These are phyloP conservation scores for Przewalskia tangutica DNA, from an alignment of 257 asterid species.

Conservation along the genomic window DNA sequence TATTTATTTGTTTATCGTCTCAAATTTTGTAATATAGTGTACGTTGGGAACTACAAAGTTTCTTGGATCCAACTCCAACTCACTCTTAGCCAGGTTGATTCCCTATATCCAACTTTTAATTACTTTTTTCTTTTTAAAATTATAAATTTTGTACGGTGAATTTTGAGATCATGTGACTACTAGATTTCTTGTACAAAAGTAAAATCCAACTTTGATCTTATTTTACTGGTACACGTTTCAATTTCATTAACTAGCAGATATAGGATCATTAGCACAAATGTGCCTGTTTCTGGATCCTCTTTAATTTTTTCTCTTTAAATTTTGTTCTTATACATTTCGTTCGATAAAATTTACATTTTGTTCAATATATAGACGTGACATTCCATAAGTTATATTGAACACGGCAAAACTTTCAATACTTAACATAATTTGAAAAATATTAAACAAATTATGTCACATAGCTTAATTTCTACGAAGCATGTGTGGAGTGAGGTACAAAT, in stretches of 20 bases:
- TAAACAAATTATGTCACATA: too few species aligned
- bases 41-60: slow-evolving; percentile 26
- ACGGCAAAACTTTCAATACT: too few species aligned
- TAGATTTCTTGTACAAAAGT: not conserved
- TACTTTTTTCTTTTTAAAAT: not conserved
- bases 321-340: too few species aligned
- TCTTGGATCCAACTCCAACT: slow-evolving; percentile 28
- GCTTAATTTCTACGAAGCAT: too few species aligned
- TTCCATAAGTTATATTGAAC: too few species aligned
- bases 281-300: too few species aligned
- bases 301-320: too few species aligned
- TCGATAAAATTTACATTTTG: too few species aligned
- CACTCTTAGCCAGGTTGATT: not conserved
- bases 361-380: too few species aligned
- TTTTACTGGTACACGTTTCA: not conserved
- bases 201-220: not conserved
- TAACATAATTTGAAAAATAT: too few species aligned
- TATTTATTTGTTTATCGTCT: not conserved
- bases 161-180: not conserved
- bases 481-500: too few species aligned
- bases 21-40: not conserved
- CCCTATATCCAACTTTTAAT: not conserved
- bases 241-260: not conserved
- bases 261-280: not conserved
- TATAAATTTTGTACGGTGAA: not conserved